Evolutionary conservation across 225 moss, liverwort and hornwort genomes (phyloP).

Genomic region (Polytrichum formosum): DNA sequence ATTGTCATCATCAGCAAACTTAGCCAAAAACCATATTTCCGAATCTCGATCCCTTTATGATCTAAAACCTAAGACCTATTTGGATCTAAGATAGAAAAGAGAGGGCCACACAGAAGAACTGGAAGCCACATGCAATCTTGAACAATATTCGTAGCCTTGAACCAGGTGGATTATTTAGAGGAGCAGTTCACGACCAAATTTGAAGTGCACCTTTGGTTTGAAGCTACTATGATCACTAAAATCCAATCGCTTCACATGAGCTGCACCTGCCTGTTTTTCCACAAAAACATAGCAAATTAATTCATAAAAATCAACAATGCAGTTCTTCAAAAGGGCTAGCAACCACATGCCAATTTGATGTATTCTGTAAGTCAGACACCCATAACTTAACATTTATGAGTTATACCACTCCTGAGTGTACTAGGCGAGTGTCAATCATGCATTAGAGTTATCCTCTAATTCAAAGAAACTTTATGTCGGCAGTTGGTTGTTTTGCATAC

Average conservation of each 20-base stretch:
- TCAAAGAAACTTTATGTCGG: no score
- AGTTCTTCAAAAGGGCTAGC: no score
- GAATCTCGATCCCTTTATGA: not conserved
- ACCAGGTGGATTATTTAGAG: not conserved
- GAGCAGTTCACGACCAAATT: not conserved
- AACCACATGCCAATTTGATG: no score
- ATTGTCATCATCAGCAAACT: not conserved
- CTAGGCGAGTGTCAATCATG: no score
- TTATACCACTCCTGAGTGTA: no score
- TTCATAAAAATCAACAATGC: no score
- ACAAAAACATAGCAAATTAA: slow-evolving; percentile 1
- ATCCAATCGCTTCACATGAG: slow-evolving; percentile 75
- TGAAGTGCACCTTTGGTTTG: slow-evolving; percentile 46
- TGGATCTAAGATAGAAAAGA: not conserved
- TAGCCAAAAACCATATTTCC: not conserved
- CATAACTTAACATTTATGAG: no score
- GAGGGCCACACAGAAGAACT: no score
- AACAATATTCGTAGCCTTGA: not conserved
- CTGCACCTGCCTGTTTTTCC: slow-evolving; percentile 56
- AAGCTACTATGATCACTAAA: slow-evolving; percentile 81
- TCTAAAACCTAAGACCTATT: not conserved
- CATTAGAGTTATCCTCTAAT: not conserved
- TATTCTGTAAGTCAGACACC: no score
- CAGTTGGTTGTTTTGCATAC: no score
- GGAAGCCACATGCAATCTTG: no score